phyloP scores from a whole-genome alignment of 176 grass and related monocot species.

The Dactylis glomerata region DNA sequence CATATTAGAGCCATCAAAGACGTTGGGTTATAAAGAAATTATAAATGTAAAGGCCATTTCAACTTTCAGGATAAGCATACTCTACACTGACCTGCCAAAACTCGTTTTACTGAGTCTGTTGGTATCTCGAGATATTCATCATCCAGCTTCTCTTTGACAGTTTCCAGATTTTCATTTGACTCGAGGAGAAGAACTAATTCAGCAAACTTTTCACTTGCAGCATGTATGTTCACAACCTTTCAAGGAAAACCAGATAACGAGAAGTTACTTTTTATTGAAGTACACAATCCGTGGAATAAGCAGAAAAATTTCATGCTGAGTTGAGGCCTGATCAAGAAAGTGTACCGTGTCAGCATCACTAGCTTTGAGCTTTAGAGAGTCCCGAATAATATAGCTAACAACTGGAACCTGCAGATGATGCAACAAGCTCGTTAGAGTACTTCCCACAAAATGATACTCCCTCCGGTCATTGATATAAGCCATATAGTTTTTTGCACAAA shows the following conservation, averaged over 20 bases:
- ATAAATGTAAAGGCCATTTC: background rate
- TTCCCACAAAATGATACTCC: background rate
- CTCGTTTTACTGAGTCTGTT: slow-evolving; percentile 48
- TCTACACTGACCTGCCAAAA: slow-evolving; percentile 69
- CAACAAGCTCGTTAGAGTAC: slow-evolving; percentile 11
- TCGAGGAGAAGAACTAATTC: slow-evolving; percentile 60
- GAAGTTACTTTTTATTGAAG: background rate
- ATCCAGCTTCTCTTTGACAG: slow-evolving; percentile 60
- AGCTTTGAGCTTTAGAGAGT: slow-evolving; percentile 88
- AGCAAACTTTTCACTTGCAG: slow-evolving; percentile 63
- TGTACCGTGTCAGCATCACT: slow-evolving; percentile 74
- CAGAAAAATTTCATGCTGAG: background rate
- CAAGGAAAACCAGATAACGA: background rate
- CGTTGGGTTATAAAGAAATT: background rate
- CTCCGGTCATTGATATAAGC: no score
- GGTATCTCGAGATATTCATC: slow-evolving; percentile 88
- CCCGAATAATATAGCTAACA: slow-evolving; percentile 69
- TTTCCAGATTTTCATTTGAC: slow-evolving; percentile 46
- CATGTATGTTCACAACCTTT: slow-evolving; percentile 73
- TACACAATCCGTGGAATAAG: background rate
- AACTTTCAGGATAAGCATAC: background rate
- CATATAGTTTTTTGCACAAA: no score
- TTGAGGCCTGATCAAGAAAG: slow-evolving; percentile 28
- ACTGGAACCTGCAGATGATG: slow-evolving; percentile 61
- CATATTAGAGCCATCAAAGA: background rate